Conservation (phyloP, 805 yeast genomes). For the Saturnispora mendoncae region DNA sequence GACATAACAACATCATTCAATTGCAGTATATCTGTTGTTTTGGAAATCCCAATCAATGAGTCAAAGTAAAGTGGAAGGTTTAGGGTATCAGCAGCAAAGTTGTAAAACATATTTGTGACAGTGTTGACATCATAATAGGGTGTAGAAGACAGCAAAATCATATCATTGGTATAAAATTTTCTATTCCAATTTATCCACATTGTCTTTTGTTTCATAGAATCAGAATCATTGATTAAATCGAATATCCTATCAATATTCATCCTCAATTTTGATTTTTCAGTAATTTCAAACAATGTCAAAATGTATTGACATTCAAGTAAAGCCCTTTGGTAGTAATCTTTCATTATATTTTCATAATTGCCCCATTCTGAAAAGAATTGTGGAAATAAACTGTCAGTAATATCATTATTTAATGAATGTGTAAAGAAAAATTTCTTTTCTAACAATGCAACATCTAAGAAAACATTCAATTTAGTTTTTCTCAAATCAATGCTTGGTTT, state of each 20-base stretch:
- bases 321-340: constrained; percentile 48
- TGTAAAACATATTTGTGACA: constrained; percentile 40
- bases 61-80: constrained; percentile 48
- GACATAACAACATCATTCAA: constrained; percentile 32
- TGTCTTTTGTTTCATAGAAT: constrained; percentile 16
- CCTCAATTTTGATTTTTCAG: constrained; percentile 18
- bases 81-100: constrained; percentile 34
- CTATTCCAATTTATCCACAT: constrained; percentile 22
- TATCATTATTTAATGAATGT: constrained; percentile 15
- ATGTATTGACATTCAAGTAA: constrained; percentile 43
- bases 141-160: constrained; percentile 39
- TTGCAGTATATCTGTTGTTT: constrained; percentile 39
- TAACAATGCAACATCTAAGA: constrained; percentile 48
- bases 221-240: constrained; percentile 21
- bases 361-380: constrained; percentile 25
- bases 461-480: constrained; percentile 36
- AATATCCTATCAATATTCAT: constrained; percentile 19
- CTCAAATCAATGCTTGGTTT: constrained; percentile 46
- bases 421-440: constrained; percentile 39
- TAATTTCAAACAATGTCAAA: constrained; percentile 26
- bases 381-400: constrained; percentile 24
- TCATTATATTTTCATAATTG: constrained; percentile 16
- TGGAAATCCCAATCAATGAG: constrained; percentile 38
- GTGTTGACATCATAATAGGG: constrained; percentile 42
- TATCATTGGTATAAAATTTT: constrained; percentile 17